Base-by-base conservation (phyloP, 352 stramenopile genomes). In the Phytophthora crassamura region DNA sequence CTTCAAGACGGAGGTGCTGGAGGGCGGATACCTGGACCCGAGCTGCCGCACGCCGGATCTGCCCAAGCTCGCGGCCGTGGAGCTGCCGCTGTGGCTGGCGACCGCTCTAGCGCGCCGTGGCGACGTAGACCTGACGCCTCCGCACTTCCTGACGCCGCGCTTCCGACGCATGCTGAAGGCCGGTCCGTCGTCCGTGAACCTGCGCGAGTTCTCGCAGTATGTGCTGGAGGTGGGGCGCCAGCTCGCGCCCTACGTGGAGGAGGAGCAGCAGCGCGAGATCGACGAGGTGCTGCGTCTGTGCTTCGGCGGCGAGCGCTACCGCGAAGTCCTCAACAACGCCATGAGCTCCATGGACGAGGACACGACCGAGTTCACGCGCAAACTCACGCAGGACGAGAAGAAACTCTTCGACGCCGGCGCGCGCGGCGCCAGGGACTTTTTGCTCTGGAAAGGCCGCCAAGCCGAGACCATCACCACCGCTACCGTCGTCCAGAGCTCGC, bases 291-390 rank as follows among this genome's bases (percentile, higher is more conserved):
- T 95, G 73, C 81, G 84, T 0, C 69, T 93, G 33, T 83, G 82
- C 16, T 93, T 90, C 47, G 78, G 83, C 42, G 85, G 87, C 22
- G 85, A 95, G 60, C 80, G 87, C 14, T 95, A 90, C 69, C 78
- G 82, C 34, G 72, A 78, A 30, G 75, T 95, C 18, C 72, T 95
- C 53, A 92, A 95, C 74, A 91, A 94, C 59, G 80, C 83, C 25
- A 93, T 94, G 87, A 93, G 86, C 69, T 79, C 85, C 40, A 61
- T 92, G 69, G 73, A 92, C 49, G 85, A 93, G 67, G 87, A 95
- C 76, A 93, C 83, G 53, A 93, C 86, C 50, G 86, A 93, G 75
- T 90, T 94, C 53, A 94, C 84, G 38, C 69, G 80, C 34, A 85
- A 86, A 36, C 80, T 93, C 14, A 90, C 80, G 1, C 75, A 88